These are phyloP conservation scores for Malania oleifera DNA, from an alignment of 164 flowering plant species.

Conservation along the genomic window DNA sequence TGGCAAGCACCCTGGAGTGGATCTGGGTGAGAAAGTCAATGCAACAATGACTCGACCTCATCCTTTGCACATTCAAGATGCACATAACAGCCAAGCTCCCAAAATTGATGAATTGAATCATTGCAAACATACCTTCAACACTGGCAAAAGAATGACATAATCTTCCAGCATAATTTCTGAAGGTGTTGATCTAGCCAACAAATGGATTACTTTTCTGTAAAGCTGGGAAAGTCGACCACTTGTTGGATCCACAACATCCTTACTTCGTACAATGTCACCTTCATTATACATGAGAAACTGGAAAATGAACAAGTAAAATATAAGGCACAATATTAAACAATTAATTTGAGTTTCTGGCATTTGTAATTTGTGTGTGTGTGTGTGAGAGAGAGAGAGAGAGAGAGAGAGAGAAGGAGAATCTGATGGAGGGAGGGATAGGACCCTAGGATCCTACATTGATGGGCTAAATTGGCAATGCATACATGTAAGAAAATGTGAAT, in stretches of 20 bases:
- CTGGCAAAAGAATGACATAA: slow-evolving; percentile 35
- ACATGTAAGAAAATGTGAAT: no score
- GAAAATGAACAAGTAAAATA: slow-evolving; percentile 8
- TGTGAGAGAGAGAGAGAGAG: not conserved
- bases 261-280: slow-evolving; percentile 49
- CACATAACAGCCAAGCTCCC: not conserved
- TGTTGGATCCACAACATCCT: slow-evolving; percentile 55
- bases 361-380: no score
- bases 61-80: no score
- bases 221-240: slow-evolving; percentile 40
- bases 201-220: slow-evolving; percentile 33
- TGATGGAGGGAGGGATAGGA: no score
- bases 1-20: no score
- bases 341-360: not conserved
- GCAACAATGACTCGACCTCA: no score
- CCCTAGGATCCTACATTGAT: no score
- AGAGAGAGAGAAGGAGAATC: not conserved
- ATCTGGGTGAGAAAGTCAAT: no score
- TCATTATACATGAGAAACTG: slow-evolving; percentile 74
- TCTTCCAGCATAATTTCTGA: slow-evolving; percentile 31
- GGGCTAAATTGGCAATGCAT: no score
- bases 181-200: slow-evolving; percentile 29
- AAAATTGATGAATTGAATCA: not conserved
- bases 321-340: slow-evolving; percentile 1
- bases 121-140: slow-evolving; percentile 44